Evolutionary conservation across 306 rosid genomes (phyloP).

Genomic region (Sphenostylis stenocarpa): DNA sequence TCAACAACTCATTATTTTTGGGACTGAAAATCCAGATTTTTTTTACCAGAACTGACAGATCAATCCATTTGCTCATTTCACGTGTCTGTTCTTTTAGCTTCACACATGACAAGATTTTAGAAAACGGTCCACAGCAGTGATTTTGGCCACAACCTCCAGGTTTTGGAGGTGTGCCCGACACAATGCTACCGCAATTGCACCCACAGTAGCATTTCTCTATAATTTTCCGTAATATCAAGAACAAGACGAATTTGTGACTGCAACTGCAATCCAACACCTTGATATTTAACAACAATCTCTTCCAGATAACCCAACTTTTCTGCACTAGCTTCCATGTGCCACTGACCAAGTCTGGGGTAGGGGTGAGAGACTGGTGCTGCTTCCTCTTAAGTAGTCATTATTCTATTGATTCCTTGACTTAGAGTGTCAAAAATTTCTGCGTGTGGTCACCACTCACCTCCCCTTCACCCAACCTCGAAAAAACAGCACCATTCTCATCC

Average conservation of each 20-base stretch:
- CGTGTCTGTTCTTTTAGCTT: conserved; percentile 4
- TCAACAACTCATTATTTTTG: neutral
- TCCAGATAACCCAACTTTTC: neutral
- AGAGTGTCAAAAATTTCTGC: neutral
- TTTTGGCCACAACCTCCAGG: neutral
- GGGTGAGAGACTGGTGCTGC: neutral
- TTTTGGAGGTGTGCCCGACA: neutral
- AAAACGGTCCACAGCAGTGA: neutral
- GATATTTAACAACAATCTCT: neutral
- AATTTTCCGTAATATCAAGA: neutral
- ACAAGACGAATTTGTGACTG: neutral
- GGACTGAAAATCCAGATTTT: neutral
- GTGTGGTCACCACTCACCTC: neutral
- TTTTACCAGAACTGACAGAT: neutral
- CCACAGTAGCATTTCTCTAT: neutral
- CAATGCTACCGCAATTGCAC: neutral
- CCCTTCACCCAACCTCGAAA: neutral
- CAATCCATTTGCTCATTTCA: neutral
- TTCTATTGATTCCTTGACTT: neutral
- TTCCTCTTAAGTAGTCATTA: neutral
- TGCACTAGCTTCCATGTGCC: neutral
- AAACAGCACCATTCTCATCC: neutral
- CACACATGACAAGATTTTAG: neutral
- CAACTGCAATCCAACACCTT: neutral
- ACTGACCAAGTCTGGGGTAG: neutral